Conservation (phyloP, 495 filamentous ascomycete genomes). For the Lasiosphaeria miniovina region DNA sequence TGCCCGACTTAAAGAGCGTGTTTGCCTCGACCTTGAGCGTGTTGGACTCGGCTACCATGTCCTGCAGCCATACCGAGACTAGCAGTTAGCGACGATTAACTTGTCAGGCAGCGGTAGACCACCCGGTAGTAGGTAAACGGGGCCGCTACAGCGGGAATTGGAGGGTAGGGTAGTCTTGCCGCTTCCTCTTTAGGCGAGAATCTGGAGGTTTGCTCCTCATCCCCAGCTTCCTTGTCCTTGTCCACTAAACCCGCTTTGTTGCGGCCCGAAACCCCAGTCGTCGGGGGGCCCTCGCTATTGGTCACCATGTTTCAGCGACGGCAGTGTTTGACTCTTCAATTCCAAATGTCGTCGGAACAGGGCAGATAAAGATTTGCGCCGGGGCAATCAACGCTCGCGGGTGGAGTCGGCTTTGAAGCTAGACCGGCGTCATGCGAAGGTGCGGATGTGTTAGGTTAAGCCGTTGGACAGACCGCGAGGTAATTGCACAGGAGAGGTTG, state of each 20-base stretch:
- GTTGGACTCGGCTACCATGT: conserved; percentile 68
- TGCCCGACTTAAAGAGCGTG: conserved; percentile 63
- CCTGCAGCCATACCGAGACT: conserved; percentile 36
- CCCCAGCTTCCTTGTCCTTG: conserved; percentile 14
- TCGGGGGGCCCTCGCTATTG: neutral
- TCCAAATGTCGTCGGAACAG: neutral
- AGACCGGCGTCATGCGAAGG: no score
- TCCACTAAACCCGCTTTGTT: conserved; percentile 13
- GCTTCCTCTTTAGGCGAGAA: conserved; percentile 51
- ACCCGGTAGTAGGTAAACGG: neutral
- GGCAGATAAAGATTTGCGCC: neutral
- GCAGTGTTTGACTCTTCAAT: neutral
- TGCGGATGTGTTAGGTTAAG: no score
- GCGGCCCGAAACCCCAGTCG: neutral
- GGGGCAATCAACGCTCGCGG: no score
- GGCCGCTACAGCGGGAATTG: no score
- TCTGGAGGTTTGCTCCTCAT: conserved; percentile 19
- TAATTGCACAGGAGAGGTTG: no score
- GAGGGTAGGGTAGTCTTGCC: conserved; percentile 20
- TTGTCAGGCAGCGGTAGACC: no score
- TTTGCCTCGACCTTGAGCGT: conserved; percentile 77
- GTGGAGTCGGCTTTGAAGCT: no score
- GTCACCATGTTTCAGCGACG: conserved; percentile 9
- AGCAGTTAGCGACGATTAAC: conserved; percentile 1
- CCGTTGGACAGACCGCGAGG: no score